Conservation (phyloP, 1,139 yeast genomes). For the Taphrina pruni region DNA sequence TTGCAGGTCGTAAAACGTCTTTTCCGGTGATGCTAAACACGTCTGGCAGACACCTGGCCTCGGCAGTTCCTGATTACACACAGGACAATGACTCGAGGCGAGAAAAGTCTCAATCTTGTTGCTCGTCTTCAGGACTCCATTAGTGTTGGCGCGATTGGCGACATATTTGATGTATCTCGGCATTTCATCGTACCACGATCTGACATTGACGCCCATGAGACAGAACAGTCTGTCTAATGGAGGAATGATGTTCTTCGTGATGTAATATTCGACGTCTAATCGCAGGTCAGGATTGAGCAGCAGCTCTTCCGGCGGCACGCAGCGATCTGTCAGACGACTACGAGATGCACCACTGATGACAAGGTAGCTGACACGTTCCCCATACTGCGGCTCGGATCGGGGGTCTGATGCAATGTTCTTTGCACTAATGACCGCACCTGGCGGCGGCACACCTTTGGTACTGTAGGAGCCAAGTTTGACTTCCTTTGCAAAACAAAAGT, state of each 20-base stretch:
- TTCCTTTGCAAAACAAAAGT: constrained; percentile 90
- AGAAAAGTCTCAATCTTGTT: constrained; percentile 45
- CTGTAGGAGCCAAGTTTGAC: constrained; percentile 85
- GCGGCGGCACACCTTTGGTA: constrained; percentile 73
- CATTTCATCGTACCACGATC: constrained; percentile 77
- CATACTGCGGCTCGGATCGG: constrained; percentile 81
- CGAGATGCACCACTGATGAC: constrained; percentile 73
- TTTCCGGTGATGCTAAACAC: constrained; percentile 25
- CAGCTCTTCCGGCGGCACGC: constrained; percentile 77
- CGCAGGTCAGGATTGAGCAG: constrained; percentile 53
- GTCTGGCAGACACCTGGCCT: constrained; percentile 40
- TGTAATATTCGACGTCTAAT: constrained; percentile 83
- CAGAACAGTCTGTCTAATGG: constrained; percentile 86
- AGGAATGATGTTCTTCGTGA: constrained; percentile 80
- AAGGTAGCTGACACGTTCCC: constrained; percentile 85
- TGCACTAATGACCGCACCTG: constrained; percentile 84
- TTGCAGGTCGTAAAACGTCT: constrained; percentile 31
- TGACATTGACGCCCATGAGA: constrained; percentile 78
- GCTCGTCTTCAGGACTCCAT: neutral
- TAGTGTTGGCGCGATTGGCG: constrained; percentile 2
- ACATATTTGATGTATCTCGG: constrained; percentile 55
- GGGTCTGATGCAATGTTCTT: constrained; percentile 67
- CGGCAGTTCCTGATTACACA: constrained; percentile 44
- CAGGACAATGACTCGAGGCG: constrained; percentile 48
- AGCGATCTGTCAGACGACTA: constrained; percentile 73